These are phyloP conservation scores for Zizania latifolia DNA, from an alignment of 176 grass and related monocot genomes.

Conservation along the genomic window DNA sequence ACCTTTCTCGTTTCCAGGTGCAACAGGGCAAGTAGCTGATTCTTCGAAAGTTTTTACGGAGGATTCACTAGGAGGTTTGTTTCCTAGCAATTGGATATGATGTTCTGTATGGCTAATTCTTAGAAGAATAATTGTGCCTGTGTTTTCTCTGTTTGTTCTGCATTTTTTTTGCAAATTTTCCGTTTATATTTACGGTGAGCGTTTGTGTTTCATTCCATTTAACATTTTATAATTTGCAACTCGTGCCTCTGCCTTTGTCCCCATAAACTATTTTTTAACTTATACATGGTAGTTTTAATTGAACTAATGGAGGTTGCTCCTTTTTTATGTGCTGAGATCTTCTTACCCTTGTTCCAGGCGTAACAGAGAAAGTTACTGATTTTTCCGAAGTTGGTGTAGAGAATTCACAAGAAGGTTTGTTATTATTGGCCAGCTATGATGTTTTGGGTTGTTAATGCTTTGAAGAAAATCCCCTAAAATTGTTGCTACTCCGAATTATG, in stretches of 20 bases:
- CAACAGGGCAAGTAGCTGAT: not conserved
- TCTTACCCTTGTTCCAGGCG: constrained; percentile 21
- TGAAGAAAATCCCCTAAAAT: not conserved
- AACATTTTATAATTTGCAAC: too few species aligned
- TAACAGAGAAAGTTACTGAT: not conserved
- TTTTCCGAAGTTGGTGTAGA: not conserved
- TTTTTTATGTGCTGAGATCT: not conserved
- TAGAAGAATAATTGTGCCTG: not conserved
- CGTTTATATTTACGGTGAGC: too few species aligned
- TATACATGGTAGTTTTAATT: not conserved
- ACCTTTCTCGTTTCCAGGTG: not conserved
- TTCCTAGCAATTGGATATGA: not conserved
- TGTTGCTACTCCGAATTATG: not conserved
- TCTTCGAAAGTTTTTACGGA: not conserved
- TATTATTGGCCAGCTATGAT: not conserved
- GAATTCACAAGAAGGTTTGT: constrained; percentile 13
- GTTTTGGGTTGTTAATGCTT: not conserved
- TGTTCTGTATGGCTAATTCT: not conserved
- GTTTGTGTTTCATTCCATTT: too few species aligned
- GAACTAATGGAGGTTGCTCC: not conserved
- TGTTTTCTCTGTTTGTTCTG: not conserved
- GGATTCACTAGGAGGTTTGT: not conserved
- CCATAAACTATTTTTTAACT: too few species aligned
- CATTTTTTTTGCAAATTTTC: not conserved
- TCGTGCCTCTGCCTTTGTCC: too few species aligned